Evolutionary conservation across 805 yeast species (phyloP).

Genomic region (Teunomyces pallodes): DNA sequence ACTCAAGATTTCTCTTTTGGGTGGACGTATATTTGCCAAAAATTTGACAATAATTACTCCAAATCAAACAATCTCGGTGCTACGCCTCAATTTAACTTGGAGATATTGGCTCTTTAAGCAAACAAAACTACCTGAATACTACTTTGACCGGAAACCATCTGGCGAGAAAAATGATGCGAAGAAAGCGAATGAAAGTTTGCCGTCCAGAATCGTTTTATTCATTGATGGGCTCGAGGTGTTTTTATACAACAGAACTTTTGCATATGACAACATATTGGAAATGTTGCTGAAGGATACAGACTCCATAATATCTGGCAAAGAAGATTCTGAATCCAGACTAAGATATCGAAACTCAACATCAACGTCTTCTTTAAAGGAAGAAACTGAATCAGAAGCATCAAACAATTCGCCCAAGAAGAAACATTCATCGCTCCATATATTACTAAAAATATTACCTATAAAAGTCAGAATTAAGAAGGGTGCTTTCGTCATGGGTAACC

Average conservation of each 20-base stretch:
- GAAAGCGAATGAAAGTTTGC: slow-evolving; percentile 43
- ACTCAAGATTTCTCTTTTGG: slow-evolving; percentile 71
- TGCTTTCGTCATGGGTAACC: slow-evolving; percentile 77
- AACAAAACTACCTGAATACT: slow-evolving; percentile 39
- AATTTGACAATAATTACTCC: slow-evolving; percentile 72
- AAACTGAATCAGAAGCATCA: slow-evolving; percentile 2
- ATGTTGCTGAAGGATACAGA: slow-evolving; percentile 21
- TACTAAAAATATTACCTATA: slow-evolving; percentile 55
- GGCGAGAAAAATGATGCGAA: slow-evolving; percentile 5
- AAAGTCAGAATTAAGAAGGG: slow-evolving; percentile 59
- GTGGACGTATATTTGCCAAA: slow-evolving; percentile 78
- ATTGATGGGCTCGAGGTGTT: slow-evolving; percentile 82
- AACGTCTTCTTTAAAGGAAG: slow-evolving; percentile 1
- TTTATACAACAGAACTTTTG: slow-evolving; percentile 72
- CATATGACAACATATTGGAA: slow-evolving; percentile 66
- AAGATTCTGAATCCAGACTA: slow-evolving; percentile 11
- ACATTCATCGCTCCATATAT: slow-evolving; percentile 10
- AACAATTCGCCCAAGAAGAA: background rate
- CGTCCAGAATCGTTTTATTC: slow-evolving; percentile 55
- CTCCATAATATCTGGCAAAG: slow-evolving; percentile 10
- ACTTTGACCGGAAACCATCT: slow-evolving; percentile 15
- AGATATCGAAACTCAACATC: slow-evolving; percentile 12
- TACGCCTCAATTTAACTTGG: slow-evolving; percentile 82
- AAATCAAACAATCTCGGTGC: slow-evolving; percentile 66
- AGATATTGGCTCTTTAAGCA: slow-evolving; percentile 71